Conservation (phyloP, 2,329 filamentous ascomycete genomes). For the Fusarium staphyleae region DNA sequence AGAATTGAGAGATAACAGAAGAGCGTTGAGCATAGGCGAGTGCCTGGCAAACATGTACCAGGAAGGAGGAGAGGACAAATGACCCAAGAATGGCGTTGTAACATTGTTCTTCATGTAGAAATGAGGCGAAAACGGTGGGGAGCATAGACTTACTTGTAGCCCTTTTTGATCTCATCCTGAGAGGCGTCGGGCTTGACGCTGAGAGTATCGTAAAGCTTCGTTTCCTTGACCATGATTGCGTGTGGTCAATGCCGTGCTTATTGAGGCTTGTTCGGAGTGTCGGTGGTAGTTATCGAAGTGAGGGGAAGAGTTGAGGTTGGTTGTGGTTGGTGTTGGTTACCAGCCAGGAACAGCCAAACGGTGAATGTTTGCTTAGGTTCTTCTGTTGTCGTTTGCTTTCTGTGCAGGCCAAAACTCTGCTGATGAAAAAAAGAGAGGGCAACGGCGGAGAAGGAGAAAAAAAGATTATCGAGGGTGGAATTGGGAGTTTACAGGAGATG, state of each 20-base stretch:
- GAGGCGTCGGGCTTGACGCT: slow-evolving; percentile 78
- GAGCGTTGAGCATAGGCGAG: neutral
- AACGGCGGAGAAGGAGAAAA: slow-evolving; percentile 10
- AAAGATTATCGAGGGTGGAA: slow-evolving; percentile 21
- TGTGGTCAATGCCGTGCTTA: slow-evolving; percentile 17
- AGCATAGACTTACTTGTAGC: slow-evolving; percentile 71
- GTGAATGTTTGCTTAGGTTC: slow-evolving; percentile 2
- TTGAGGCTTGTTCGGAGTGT: slow-evolving; percentile 3
- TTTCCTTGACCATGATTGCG: slow-evolving; percentile 86
- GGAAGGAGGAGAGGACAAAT: neutral
- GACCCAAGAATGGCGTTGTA: neutral
- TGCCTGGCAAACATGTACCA: neutral
- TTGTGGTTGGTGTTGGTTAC: slow-evolving; percentile 14
- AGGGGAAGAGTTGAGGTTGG: slow-evolving; percentile 10
- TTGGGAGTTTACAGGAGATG: slow-evolving; percentile 37
- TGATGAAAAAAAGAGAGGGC: slow-evolving; percentile 11
- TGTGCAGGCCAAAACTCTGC: neutral
- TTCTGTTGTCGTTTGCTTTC: slow-evolving; percentile 8
- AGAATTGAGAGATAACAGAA: neutral
- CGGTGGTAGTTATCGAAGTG: slow-evolving; percentile 8
- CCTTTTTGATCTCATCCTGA: slow-evolving; percentile 97
- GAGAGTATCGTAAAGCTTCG: slow-evolving; percentile 91
- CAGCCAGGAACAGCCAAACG: slow-evolving; percentile 17
- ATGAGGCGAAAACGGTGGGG: neutral
- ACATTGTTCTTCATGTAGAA: neutral